Evolutionary conservation across 2,329 filamentous ascomycete species (phyloP).

Genomic region (Ophiocordyceps unilateralis): DNA sequence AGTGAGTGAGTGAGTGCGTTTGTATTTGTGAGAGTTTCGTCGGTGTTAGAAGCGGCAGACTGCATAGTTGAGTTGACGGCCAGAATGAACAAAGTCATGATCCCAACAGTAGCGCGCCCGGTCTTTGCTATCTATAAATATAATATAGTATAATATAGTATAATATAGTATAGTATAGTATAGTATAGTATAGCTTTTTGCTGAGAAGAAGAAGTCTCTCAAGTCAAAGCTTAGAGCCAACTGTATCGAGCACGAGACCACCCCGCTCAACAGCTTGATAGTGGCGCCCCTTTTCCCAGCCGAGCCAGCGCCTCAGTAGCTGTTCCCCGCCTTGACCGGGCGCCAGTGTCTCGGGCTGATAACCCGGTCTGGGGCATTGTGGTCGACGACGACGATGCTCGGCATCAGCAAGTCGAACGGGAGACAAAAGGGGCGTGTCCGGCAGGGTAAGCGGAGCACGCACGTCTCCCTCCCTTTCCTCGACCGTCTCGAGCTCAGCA

Average conservation of each 20-base stretch:
- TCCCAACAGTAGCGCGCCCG: too few relatives aligned
- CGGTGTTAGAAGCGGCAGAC: too few relatives aligned
- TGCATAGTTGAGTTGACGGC: too few relatives aligned
- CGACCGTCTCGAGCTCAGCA: constrained; percentile 42
- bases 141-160: too few relatives aligned
- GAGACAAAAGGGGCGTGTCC: constrained; percentile 43
- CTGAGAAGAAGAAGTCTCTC: too few relatives aligned
- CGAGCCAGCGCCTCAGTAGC: constrained; percentile 53
- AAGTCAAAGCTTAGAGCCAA: constrained; percentile 16
- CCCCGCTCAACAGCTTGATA: constrained; percentile 46
- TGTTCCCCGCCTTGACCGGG: constrained; percentile 60
- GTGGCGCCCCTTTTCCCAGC: constrained; percentile 56
- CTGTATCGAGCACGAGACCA: constrained; percentile 30
- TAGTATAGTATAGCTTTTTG: too few relatives aligned
- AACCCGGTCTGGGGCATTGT: constrained; percentile 54
- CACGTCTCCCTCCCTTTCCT: constrained; percentile 46
- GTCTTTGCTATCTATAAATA: too few relatives aligned
- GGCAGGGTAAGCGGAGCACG: constrained; percentile 52
- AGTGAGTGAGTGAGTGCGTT: neutral
- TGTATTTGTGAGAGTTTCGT: too few relatives aligned
- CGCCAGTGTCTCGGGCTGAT: constrained; percentile 37
- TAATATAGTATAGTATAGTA: too few relatives aligned
- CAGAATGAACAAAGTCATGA: too few relatives aligned
- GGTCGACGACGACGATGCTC: too few relatives aligned
- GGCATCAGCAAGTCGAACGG: constrained; percentile 33